Percentiles rank a stretch among this genome's conserved stretches.
These are phyloP conservation scores for Haplographium delicatum DNA, from an alignment of 495 filamentous ascomycete genomes.

Conservation along the genomic window DNA sequence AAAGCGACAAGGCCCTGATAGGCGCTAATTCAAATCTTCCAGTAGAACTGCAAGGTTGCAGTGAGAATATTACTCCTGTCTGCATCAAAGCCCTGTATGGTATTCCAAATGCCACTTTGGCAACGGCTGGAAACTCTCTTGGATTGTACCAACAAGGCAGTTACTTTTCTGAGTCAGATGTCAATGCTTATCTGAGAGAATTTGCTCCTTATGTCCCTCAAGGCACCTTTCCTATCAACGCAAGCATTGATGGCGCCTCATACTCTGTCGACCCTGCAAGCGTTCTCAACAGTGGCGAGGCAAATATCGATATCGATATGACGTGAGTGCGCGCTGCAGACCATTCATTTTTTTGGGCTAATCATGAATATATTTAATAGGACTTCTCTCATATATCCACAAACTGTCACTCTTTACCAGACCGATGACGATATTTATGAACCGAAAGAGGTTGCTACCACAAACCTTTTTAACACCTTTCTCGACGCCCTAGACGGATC, in stretches of 20 bases:
- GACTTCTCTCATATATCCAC: constrained; percentile 19
- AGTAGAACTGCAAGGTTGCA: constrained; percentile 16
- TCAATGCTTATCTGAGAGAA: constrained; percentile 1
- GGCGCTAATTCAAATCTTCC: constrained; percentile 2
- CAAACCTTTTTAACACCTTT: constrained; percentile 31
- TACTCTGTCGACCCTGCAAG: constrained; percentile 5
- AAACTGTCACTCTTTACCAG: constrained; percentile 20
- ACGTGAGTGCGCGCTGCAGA: neutral
- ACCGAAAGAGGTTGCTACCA: constrained; percentile 29
- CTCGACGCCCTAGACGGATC: constrained; percentile 19
- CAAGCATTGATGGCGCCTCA: constrained; percentile 33
- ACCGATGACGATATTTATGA: constrained; percentile 16
- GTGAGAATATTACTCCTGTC: constrained; percentile 21
- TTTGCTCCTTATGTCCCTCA: constrained; percentile 32
- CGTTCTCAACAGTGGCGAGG: constrained; percentile 6
- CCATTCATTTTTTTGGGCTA: neutral
- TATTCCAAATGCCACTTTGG: constrained; percentile 13
- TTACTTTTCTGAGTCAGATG: constrained; percentile 15
- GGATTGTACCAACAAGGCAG: constrained; percentile 18
- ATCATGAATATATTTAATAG: neutral
- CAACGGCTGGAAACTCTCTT: constrained; percentile 23
- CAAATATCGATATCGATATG: constrained; percentile 13
- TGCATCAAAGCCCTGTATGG: constrained; percentile 29
- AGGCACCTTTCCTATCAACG: constrained; percentile 44
- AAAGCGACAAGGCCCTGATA: neutral